Evolutionary conservation across 371 early-diverging fungal species (phyloP).

Genomic region (Capniomyces stellatus): DNA sequence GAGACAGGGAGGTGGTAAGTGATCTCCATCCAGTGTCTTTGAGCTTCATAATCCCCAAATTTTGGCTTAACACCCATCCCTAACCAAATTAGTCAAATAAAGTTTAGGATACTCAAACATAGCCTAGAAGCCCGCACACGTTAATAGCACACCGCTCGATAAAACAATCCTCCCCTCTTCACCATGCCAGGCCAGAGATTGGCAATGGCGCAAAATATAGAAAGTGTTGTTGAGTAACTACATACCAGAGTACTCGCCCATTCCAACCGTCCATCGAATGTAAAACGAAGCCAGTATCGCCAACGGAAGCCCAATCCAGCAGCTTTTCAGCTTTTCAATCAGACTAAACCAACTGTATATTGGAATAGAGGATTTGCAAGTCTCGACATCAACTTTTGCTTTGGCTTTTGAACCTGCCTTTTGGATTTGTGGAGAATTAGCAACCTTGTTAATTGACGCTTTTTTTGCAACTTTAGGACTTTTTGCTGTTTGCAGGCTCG

Average conservation of each 20-base stretch:
- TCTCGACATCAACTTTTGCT: too few relatives aligned
- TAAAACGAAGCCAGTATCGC: conserved; percentile 36
- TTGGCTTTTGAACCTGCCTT: too few relatives aligned
- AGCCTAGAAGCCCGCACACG: neutral
- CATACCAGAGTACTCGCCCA: conserved; percentile 63
- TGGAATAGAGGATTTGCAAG: too few relatives aligned
- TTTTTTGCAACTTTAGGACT: too few relatives aligned
- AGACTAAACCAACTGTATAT: too few relatives aligned
- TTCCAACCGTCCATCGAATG: conserved; percentile 49
- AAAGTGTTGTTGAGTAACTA: neutral
- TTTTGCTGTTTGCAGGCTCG: too few relatives aligned
- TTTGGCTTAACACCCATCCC: conserved; percentile 38
- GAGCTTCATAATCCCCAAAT: conserved; percentile 93
- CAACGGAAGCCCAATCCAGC: neutral
- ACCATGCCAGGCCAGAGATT: too few relatives aligned
- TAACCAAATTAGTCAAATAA: conserved; percentile 1
- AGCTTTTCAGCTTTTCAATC: neutral
- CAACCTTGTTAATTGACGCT: too few relatives aligned
- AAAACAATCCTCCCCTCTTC: too few relatives aligned
- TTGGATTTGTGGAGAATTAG: too few relatives aligned
- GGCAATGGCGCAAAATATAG: too few relatives aligned
- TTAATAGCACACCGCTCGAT: neutral
- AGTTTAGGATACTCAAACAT: conserved; percentile 7
- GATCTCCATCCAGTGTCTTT: conserved; percentile 94
- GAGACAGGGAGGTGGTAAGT: conserved; percentile 52